Base-by-base conservation (phyloP, 2,329 filamentous ascomycete species). In the Pyricularia pennisetigena region DNA sequence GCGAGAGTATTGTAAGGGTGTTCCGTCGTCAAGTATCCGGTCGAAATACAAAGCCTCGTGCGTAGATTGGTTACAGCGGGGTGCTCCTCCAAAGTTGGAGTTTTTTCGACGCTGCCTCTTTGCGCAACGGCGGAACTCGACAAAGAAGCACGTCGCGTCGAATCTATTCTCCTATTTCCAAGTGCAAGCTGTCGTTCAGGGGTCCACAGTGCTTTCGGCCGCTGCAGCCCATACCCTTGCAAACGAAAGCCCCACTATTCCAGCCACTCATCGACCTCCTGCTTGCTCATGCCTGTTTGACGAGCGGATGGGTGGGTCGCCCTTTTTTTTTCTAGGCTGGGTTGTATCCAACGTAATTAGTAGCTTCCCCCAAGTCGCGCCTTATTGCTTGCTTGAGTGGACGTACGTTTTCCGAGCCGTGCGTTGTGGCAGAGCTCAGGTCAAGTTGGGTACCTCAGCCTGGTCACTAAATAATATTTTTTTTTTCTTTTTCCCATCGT, bases 141-240 rank as follows among this genome's bases (percentile, higher is more conserved):
- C 7, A 35, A 32, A 49, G 16, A 49, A 49, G 41, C 16, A 20
- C 41, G 41, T 49, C 41, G 41, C 41, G 41, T 49, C 41, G 20
- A 49, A 49, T n/a, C n/a, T n/a, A 49, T 49, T 49, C 41, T 49
- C 41, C 41, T 49, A 49, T 49, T 49, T 49, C 41, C 41, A 49
- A 49, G 41, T 62, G 59, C 59, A 62, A 62, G 59, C 59, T 62
- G 59, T 62, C 59, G 59, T 62, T 49, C 59, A 62, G 16, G 59
- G 59, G 59, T 62, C 59, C 59, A 62, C 59, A 29, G 59, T 16
- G 59, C 24, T 62, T 62, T n/a, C 24, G 59, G 14, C 24, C 59
- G 26, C 59, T 62, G 59, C 24, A 62, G 24, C 12, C 59, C 24
- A 62, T 16, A 62, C 26, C 59, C 59, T 28, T 62, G 59, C 16